Evolutionary conservation across 1,284 basidiomycete species (phyloP), one percentile per base, ranked within the genome.

Genomic region (Ceratobasidium sp.): DNA sequence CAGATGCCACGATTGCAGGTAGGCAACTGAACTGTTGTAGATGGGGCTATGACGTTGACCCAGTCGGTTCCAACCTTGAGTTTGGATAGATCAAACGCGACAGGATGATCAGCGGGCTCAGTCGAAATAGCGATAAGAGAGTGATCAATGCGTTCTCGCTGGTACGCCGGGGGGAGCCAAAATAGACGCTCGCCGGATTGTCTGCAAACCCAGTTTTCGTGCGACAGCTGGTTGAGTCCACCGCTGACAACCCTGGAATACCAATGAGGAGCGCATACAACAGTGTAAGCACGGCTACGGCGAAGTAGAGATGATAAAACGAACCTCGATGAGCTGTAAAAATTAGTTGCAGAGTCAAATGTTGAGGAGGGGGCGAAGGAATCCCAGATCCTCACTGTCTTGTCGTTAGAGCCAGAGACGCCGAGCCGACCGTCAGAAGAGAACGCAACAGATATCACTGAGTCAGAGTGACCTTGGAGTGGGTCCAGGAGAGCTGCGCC

Each of bases 391-490:
- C 49, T 8, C 19, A 74, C 49, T 9, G 51, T 56, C 16, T 53
- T 27, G n/a, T 74, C 73, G 2, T 24, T 4, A 8, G 74, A 75
- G 2, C 34, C 54, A 7, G 65, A 75, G 27, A 69, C 46, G 6
- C 69, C n/a, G 7, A 46, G 64, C 41, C 13, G 22, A 14, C 43
- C 43, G 31, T 75, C 65, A 5, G 39, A 24, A 5, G 74, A 68
- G 58, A 68, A 69, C 1, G 65, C 46, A 6, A 69, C 74, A 6
- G 43, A 75, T 6, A 34, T n/a, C n/a, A n/a, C n/a, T n/a, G n/a
- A n/a, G n/a, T n/a, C n/a, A n/a, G n/a, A n/a, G n/a, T n/a, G n/a
- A n/a, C n/a, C n/a, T n/a, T n/a, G n/a, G n/a, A n/a, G n/a, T n/a
- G n/a, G n/a, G n/a, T n/a, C n/a, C n/a, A n/a, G n/a, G n/a, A n/a